phyloP scores from a whole-genome alignment of 192 early-diverging fungal genomes.

The Geranomyces michiganensis region DNA sequence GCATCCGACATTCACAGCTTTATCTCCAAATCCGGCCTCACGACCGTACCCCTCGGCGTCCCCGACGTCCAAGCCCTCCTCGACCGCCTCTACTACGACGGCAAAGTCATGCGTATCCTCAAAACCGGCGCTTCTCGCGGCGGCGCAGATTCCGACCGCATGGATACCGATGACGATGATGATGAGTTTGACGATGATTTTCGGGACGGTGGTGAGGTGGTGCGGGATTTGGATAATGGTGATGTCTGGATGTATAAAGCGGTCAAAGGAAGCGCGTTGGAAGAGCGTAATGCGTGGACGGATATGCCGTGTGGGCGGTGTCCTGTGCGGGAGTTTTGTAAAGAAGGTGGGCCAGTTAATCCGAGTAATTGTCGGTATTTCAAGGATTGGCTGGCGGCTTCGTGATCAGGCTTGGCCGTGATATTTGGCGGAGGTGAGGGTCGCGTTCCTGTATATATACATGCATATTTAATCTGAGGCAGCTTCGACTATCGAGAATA shows the following conservation, averaged over 20 bases:
- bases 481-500: too few relatives aligned
- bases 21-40: constrained; percentile 71
- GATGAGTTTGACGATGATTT: constrained; percentile 59
- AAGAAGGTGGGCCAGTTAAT: constrained; percentile 70
- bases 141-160: constrained; percentile 43
- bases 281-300: constrained; percentile 45
- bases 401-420: too few relatives aligned
- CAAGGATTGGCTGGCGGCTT: constrained; percentile 72
- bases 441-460: too few relatives aligned
- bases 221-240: constrained; percentile 30
- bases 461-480: too few relatives aligned
- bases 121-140: constrained; percentile 41
- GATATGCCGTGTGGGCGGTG: constrained; percentile 90
- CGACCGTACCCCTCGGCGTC: constrained; percentile 69
- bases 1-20: constrained; percentile 69
- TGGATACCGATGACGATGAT: constrained; percentile 30
- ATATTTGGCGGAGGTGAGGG: too few relatives aligned
- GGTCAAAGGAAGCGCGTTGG: constrained; percentile 45
- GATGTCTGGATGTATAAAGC: constrained; percentile 75
- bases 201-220: constrained; percentile 37
- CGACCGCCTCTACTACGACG: constrained; percentile 85
- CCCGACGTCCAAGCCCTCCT: constrained; percentile 78
- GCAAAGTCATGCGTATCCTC: constrained; percentile 72
- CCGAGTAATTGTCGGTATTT: constrained; percentile 81
- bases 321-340: constrained; percentile 80